Evolutionary conservation across 352 stramenopile species (phyloP).

Genomic region (Phytophthora pseudosyringae): DNA sequence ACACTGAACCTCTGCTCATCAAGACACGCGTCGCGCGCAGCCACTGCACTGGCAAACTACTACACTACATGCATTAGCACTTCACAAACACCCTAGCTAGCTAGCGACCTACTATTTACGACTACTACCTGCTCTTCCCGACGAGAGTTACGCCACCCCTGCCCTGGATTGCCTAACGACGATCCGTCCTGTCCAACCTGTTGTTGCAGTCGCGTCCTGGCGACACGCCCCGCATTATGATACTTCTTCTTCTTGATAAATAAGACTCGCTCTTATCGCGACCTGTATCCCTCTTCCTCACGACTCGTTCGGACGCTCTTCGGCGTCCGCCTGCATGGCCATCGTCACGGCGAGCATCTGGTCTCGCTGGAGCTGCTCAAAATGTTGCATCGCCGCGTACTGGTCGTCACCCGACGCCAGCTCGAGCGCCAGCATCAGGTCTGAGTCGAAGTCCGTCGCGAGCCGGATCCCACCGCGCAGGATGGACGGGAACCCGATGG

Average conservation of each 20-base stretch:
- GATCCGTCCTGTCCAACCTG: slow-evolving; percentile 9
- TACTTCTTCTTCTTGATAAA: slow-evolving; percentile 49
- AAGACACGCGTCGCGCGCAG: not conserved
- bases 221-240: slow-evolving; percentile 27
- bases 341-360: slow-evolving; percentile 60
- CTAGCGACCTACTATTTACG: slow-evolving; percentile 14
- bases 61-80: slow-evolving; percentile 7
- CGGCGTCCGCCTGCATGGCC: slow-evolving; percentile 58
- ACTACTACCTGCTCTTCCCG: slow-evolving; percentile 26
- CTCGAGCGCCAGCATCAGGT: slow-evolving; percentile 71
- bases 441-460: slow-evolving; percentile 57
- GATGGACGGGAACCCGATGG: slow-evolving; percentile 56
- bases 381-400: slow-evolving; percentile 68
- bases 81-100: slow-evolving; percentile 13
- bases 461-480: slow-evolving; percentile 45
- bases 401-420: slow-evolving; percentile 69
- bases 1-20: not conserved
- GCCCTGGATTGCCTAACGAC: slow-evolving; percentile 7
- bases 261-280: slow-evolving; percentile 34
- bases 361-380: slow-evolving; percentile 60
- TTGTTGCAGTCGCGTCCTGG: slow-evolving; percentile 2
- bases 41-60: slow-evolving; percentile 4
- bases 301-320: slow-evolving; percentile 52
- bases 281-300: slow-evolving; percentile 33
- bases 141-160: slow-evolving; percentile 17